Evolutionary conservation across 73 alveolate species (phyloP).

Genomic region (Tetrahymena elliotti): DNA sequence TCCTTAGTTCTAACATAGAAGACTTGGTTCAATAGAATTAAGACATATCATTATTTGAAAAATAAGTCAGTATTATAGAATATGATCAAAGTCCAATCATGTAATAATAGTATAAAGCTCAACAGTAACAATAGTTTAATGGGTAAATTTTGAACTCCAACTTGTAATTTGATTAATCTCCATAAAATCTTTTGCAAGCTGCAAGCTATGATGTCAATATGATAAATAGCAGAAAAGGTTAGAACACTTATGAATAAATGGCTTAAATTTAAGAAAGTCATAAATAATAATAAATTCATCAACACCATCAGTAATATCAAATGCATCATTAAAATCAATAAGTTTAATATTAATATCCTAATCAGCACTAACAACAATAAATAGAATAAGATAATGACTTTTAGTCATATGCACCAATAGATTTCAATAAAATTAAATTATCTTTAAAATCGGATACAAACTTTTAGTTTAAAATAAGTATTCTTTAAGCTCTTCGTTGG

Average conservation of each 20-base stretch:
- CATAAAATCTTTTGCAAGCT: neutral
- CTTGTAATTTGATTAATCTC: conserved; percentile 14
- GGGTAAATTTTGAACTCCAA: conserved; percentile 11
- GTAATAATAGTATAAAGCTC: neutral
- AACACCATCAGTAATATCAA: neutral
- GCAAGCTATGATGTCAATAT: neutral
- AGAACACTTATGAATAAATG: neutral
- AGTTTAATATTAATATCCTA: neutral
- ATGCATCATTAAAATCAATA: neutral
- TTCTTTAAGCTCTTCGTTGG: conserved; percentile 75
- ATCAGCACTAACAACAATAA: neutral
- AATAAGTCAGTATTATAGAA: conserved; percentile 40
- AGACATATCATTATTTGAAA: conserved; percentile 46
- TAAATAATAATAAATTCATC: neutral
- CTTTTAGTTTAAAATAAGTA: conserved; percentile 54
- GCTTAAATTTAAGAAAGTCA: neutral
- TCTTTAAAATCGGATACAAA: conserved; percentile 45
- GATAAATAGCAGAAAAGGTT: neutral
- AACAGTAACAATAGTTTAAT: neutral
- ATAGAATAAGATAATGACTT: conserved; percentile 4
- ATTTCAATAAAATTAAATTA: conserved; percentile 49
- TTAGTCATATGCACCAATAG: conserved; percentile 39
- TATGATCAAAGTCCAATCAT: conserved; percentile 27
- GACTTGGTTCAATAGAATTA: conserved; percentile 25
- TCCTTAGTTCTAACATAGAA: conserved; percentile 47